These are phyloP conservation scores for Russula virescens DNA, from an alignment of 768 basidiomycete genomes.

Conservation along the genomic window DNA sequence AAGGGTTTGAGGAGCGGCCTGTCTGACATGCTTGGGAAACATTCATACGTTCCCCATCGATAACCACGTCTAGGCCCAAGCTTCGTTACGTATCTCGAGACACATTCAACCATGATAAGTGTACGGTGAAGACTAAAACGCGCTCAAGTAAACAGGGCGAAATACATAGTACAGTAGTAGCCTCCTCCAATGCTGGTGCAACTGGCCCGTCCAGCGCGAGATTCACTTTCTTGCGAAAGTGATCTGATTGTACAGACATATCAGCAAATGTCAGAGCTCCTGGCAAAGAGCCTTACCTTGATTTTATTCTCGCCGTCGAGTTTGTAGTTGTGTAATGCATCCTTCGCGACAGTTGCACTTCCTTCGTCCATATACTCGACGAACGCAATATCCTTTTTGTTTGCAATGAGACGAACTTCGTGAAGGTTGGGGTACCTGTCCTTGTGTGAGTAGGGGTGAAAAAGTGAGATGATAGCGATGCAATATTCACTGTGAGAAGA, in stretches of 20 bases:
- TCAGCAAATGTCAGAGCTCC: neutral
- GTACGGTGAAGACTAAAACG: neutral
- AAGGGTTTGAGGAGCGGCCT: conserved; percentile 24
- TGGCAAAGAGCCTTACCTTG: conserved; percentile 52
- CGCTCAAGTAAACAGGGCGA: neutral
- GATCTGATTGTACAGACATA: conserved; percentile 13
- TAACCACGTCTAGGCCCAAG: neutral
- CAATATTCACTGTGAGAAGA: conserved; percentile 80
- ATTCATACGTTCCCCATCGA: neutral
- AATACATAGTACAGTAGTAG: conserved; percentile 18
- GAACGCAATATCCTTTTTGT: conserved; percentile 96
- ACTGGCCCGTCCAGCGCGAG: neutral
- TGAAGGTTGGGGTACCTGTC: conserved; percentile 88
- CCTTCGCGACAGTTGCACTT: conserved; percentile 86
- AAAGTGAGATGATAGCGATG: neutral
- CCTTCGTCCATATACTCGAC: conserved; percentile 95
- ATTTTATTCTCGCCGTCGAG: conserved; percentile 97
- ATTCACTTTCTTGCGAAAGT: conserved; percentile 26
- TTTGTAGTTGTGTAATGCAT: conserved; percentile 96
- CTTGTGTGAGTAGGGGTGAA: neutral
- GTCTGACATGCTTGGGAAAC: neutral
- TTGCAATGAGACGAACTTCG: conserved; percentile 98
- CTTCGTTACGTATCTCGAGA: neutral
- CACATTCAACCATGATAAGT: conserved; percentile 2
- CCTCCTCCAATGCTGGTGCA: conserved; percentile 7